These are phyloP conservation scores for Rubia yunnanensis DNA, from an alignment of 257 asterid genomes.

Conservation along the genomic window DNA sequence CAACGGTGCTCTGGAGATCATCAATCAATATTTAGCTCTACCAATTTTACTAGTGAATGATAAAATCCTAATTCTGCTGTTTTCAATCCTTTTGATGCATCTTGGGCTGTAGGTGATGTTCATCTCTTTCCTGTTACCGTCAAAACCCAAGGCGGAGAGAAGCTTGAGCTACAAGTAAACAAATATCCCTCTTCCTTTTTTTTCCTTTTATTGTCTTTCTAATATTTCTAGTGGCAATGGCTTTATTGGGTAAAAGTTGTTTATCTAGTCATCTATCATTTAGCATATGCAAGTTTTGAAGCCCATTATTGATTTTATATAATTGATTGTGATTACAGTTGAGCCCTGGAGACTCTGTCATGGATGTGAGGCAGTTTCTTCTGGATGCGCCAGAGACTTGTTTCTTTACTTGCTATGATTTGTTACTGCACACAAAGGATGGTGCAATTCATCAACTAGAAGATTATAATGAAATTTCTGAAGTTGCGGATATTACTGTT, in stretches of 20 bases:
- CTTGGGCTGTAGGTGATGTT: conserved; percentile 53
- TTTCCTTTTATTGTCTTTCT: neutral
- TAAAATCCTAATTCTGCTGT: neutral
- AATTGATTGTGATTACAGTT: conserved; percentile 46
- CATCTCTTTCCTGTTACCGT: conserved; percentile 86
- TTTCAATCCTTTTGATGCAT: neutral
- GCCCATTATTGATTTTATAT: conserved; percentile 15
- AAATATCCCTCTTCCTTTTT: neutral
- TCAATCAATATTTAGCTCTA: neutral
- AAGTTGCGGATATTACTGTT: conserved; percentile 80
- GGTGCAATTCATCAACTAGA: conserved; percentile 71
- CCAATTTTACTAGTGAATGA: neutral
- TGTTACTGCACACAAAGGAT: conserved; percentile 69
- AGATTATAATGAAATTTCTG: conserved; percentile 89
- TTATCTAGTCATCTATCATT: neutral
- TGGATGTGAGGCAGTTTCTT: conserved; percentile 97
- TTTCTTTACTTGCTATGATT: conserved; percentile 84
- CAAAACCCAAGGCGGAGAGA: conserved; percentile 78
- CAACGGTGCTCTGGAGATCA: neutral
- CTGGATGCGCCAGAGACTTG: conserved; percentile 95
- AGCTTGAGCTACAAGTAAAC: conserved; percentile 83
- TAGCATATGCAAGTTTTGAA: conserved; percentile 1
- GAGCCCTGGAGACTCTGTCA: conserved; percentile 96
- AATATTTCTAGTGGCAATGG: neutral
- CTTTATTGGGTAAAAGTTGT: neutral